Percentiles rank a stretch among this genome's conserved stretches.
Evolutionary conservation across 768 basidiomycete species (phyloP).

Genomic region (Lactifluus volemus): DNA sequence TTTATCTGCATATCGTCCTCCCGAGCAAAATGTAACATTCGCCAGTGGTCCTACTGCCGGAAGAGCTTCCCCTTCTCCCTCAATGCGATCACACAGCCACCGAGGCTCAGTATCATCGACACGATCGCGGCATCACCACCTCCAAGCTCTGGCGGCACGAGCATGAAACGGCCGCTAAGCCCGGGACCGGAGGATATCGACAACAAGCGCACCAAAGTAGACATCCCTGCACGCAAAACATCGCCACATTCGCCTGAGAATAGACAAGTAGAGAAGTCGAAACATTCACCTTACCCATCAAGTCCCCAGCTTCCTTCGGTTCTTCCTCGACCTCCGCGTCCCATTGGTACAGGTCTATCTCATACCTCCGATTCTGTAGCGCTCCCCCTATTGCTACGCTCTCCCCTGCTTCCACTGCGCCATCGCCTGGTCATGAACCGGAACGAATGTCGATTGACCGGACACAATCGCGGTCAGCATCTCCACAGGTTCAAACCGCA

Average conservation of each 20-base stretch:
- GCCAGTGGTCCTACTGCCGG: conserved; percentile 11
- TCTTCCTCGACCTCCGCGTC: conserved; percentile 68
- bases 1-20: conserved; percentile 31
- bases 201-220: conserved; percentile 57
- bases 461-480: conserved; percentile 30
- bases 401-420: conserved; percentile 49
- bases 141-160: conserved; percentile 24
- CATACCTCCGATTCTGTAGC: conserved; percentile 39
- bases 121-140: conserved; percentile 60
- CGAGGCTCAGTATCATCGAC: conserved; percentile 63
- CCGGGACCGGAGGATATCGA: conserved; percentile 49
- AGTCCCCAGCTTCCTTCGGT: conserved; percentile 50
- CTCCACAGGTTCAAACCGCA: conserved; percentile 37
- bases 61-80: conserved; percentile 31
- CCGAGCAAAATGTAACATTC: conserved; percentile 19
- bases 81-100: conserved; percentile 39
- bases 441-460: conserved; percentile 45
- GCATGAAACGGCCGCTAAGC: conserved; percentile 62
- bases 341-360: conserved; percentile 47
- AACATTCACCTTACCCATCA: conserved; percentile 27
- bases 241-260: conserved; percentile 51
- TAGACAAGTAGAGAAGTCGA: conserved; percentile 36
- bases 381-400: conserved; percentile 66
- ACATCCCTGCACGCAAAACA: conserved; percentile 39
- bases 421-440: conserved; percentile 38